Conservation (phyloP, 2,329 filamentous ascomycete genomes). For the Cadophora malorum region DNA sequence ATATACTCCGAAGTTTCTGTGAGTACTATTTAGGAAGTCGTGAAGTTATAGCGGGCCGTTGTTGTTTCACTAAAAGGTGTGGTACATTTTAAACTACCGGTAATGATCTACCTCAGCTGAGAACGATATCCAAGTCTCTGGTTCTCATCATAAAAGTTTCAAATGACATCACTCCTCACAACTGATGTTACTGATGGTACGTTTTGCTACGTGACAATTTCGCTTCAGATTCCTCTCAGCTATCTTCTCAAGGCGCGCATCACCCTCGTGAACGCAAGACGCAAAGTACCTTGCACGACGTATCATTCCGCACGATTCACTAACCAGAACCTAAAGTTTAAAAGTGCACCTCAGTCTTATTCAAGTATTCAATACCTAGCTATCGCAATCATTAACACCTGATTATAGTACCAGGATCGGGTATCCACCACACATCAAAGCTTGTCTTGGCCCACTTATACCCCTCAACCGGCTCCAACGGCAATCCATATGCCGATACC, state of each 20-base stretch:
- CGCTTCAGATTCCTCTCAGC: too few relatives aligned
- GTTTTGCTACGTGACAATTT: too few relatives aligned
- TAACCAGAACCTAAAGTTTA: too few relatives aligned
- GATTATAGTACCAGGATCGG: background rate
- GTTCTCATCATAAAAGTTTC: background rate
- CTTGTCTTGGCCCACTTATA: background rate
- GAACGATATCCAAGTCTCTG: background rate
- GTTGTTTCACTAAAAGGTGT: background rate
- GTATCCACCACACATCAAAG: background rate
- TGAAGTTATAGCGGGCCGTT: background rate
- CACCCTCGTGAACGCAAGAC: too few relatives aligned
- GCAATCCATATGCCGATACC: too few relatives aligned
- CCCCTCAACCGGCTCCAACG: too few relatives aligned
- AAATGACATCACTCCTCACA: background rate
- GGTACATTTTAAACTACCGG: background rate
- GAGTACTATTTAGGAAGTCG: background rate
- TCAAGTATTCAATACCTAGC: too few relatives aligned
- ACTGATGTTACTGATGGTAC: too few relatives aligned
- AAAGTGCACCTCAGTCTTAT: too few relatives aligned
- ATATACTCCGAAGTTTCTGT: background rate
- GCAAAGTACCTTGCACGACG: too few relatives aligned
- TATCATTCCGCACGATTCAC: too few relatives aligned
- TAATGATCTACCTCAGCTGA: background rate
- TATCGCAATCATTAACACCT: background rate
- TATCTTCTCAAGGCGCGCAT: too few relatives aligned